Evolutionary conservation across 768 basidiomycete genomes (phyloP).

Genomic region (Hypholoma fasciculare): DNA sequence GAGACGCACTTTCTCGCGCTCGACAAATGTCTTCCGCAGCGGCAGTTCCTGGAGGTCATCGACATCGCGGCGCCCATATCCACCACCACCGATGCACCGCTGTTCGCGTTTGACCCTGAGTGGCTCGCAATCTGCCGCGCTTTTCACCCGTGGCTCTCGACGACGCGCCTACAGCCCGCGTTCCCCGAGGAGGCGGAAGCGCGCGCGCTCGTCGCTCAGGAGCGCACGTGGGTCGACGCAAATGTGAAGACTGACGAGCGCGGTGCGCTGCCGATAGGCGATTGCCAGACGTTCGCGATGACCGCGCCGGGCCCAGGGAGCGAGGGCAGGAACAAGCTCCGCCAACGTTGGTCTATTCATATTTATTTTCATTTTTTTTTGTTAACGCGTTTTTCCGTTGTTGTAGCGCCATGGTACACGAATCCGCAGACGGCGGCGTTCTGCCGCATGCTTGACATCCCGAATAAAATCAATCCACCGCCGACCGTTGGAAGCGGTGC

Average conservation of each 20-base stretch:
- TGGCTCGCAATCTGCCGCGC: conserved; percentile 95
- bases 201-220: conserved; percentile 53
- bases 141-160: conserved; percentile 77
- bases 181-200: conserved; percentile 63
- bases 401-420: conserved; percentile 69
- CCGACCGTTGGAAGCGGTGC: background rate
- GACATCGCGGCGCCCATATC: background rate
- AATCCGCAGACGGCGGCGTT: conserved; percentile 92
- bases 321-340: conserved; percentile 30
- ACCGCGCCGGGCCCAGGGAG: conserved; percentile 60
- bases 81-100: conserved; percentile 21
- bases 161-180: conserved; percentile 40
- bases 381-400: conserved; percentile 19
- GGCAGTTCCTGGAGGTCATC: conserved; percentile 78
- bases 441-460: conserved; percentile 74
- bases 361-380: background rate
- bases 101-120: conserved; percentile 76
- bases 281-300: conserved; percentile 65
- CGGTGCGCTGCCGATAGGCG: conserved; percentile 41
- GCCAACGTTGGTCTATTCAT: conserved; percentile 35
- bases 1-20: conserved; percentile 45
- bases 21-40: conserved; percentile 81
- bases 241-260: conserved; percentile 45
- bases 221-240: conserved; percentile 65
- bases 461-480: conserved; percentile 57